Evolutionary conservation across 2,329 filamentous ascomycete genomes (phyloP).

Genomic region (Sporothrix humicola): DNA sequence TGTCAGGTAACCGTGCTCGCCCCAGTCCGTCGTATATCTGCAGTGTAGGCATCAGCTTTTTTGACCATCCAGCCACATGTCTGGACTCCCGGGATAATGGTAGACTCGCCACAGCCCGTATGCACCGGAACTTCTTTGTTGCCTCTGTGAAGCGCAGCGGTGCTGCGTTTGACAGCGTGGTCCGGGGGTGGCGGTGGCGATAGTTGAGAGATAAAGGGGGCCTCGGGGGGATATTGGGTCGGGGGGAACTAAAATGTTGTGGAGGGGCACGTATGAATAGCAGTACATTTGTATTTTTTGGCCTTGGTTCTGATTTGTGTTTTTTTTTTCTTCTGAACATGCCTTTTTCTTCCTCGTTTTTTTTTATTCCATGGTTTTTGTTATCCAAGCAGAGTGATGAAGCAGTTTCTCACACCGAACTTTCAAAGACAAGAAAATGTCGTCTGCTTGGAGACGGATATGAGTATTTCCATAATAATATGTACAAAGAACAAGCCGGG

Average conservation of each 20-base stretch:
- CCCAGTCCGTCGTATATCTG: too few relatives aligned
- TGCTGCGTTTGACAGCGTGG: not conserved
- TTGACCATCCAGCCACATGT: not conserved
- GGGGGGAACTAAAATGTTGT: too few relatives aligned
- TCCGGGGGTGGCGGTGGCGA: constrained; percentile 33
- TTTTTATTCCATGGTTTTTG: too few relatives aligned
- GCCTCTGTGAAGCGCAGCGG: not conserved
- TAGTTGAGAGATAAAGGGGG: not conserved
- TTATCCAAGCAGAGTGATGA: too few relatives aligned
- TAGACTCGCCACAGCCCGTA: not conserved
- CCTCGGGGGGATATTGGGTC: not conserved
- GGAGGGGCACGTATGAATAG: not conserved
- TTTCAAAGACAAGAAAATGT: too few relatives aligned
- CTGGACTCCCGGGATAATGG: not conserved
- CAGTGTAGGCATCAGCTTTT: not conserved
- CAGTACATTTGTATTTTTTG: not conserved
- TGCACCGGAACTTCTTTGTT: not conserved
- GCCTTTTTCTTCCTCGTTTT: too few relatives aligned
- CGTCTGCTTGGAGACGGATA: too few relatives aligned
- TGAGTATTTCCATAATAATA: too few relatives aligned
- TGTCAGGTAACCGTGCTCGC: not conserved
- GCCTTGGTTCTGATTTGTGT: too few relatives aligned
- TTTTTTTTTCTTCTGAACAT: too few relatives aligned
- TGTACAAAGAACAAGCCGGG: too few relatives aligned
- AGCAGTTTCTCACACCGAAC: too few relatives aligned